Evolutionary conservation across 495 filamentous ascomycete species (phyloP).

Genomic region (Articulospora tetracladia): DNA sequence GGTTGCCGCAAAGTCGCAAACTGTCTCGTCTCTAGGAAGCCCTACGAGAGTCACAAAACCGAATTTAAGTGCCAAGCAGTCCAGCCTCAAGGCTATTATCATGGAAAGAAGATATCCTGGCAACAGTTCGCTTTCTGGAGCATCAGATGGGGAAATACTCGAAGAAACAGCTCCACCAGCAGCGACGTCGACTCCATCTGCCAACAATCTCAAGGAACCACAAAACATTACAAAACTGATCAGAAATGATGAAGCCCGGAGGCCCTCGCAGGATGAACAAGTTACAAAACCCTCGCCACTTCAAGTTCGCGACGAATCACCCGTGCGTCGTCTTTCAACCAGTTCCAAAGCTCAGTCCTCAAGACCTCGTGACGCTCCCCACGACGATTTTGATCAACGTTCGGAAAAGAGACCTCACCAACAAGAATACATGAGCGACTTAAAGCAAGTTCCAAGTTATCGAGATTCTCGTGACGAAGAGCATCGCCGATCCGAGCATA

Average conservation of each 20-base stretch:
- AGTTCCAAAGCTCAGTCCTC: conserved; percentile 6
- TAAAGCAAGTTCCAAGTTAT: conserved; percentile 2
- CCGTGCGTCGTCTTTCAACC: background rate
- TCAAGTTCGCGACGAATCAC: conserved; percentile 7
- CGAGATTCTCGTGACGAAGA: conserved; percentile 17
- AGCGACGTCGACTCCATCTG: background rate
- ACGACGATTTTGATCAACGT: conserved; percentile 7
- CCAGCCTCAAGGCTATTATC: background rate
- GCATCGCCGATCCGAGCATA: background rate
- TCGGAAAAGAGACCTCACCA: conserved; percentile 5
- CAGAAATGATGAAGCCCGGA: conserved; percentile 5
- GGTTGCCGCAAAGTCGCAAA: conserved; percentile 16
- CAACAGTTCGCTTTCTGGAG: conserved; percentile 14
- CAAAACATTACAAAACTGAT: conserved; percentile 8
- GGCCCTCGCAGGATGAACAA: conserved; percentile 9
- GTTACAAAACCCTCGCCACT: background rate
- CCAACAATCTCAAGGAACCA: conserved; percentile 10
- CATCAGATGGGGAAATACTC: conserved; percentile 27
- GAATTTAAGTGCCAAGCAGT: conserved; percentile 8
- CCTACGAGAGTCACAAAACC: conserved; percentile 17
- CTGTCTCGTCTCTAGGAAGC: conserved; percentile 19
- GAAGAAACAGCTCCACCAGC: conserved; percentile 14
- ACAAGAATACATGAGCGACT: conserved; percentile 9
- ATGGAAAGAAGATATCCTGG: conserved; percentile 3
- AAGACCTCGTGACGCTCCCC: conserved; percentile 8